A percentile compares a stretch with the other conserved stretches of the same genome.
These are phyloP conservation scores for Lentinula aciculospora DNA, from an alignment of 768 basidiomycete species.

Conservation along the genomic window DNA sequence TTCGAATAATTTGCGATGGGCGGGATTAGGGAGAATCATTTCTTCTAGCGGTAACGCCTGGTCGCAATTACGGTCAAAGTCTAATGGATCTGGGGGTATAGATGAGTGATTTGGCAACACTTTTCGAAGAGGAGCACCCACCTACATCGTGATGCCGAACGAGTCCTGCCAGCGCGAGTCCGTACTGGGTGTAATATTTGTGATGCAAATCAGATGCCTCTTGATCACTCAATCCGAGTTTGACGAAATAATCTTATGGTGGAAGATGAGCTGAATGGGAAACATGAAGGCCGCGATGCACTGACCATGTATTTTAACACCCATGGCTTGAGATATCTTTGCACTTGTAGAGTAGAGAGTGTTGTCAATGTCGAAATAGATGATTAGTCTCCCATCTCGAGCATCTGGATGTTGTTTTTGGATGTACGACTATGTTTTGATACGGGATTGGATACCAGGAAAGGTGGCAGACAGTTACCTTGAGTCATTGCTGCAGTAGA, in stretches of 20 bases:
- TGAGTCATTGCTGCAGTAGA: neutral
- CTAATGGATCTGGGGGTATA: conserved; percentile 55
- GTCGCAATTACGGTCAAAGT: conserved; percentile 82
- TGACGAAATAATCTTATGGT: conserved; percentile 63
- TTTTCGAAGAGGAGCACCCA: conserved; percentile 21
- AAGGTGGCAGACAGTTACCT: neutral
- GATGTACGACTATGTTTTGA: neutral
- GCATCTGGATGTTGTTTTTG: too few species aligned
- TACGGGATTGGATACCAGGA: neutral
- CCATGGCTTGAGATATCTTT: conserved; percentile 76
- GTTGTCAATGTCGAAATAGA: conserved; percentile 88
- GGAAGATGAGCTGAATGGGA: neutral
- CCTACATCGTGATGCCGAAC: conserved; percentile 73
- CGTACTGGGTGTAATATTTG: conserved; percentile 75
- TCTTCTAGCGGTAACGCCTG: conserved; percentile 78
- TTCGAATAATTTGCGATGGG: conserved; percentile 59
- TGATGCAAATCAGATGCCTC: conserved; percentile 66
- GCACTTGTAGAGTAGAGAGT: conserved; percentile 77
- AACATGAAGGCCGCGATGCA: neutral
- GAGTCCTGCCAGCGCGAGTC: conserved; percentile 77
- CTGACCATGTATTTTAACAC: conserved; percentile 69
- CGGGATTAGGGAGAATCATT: conserved; percentile 63
- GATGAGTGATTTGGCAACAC: neutral
- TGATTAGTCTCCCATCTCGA: conserved; percentile 55
- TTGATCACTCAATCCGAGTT: conserved; percentile 59